These are phyloP conservation scores for Zalaria sp. DNA, from an alignment of 2,329 filamentous ascomycete genomes.

Conservation along the genomic window DNA sequence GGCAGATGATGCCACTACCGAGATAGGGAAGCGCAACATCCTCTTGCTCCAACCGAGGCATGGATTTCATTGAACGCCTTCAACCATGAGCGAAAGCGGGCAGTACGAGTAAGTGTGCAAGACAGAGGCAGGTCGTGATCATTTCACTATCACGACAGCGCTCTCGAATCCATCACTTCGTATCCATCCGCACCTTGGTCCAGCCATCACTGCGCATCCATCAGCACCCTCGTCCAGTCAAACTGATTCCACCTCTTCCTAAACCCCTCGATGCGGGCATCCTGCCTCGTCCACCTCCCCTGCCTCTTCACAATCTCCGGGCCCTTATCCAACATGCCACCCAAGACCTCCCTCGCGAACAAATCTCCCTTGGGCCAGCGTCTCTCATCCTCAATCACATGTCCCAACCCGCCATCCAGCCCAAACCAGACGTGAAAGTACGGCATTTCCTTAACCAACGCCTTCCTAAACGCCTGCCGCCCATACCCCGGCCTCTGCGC, in stretches of 20 bases:
- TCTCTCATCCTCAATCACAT: slow-evolving; percentile 75
- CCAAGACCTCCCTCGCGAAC: slow-evolving; percentile 83
- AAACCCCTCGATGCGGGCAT: slow-evolving; percentile 59
- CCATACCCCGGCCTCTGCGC: slow-evolving; percentile 53
- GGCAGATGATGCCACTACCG: no score
- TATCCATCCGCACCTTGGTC: no score
- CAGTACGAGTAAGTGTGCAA: no score
- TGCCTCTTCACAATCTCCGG: slow-evolving; percentile 80
- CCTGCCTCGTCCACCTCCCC: slow-evolving; percentile 64
- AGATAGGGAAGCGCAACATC: no score
- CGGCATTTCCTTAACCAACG: slow-evolving; percentile 86
- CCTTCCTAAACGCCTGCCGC: slow-evolving; percentile 65
- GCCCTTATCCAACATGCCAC: slow-evolving; percentile 77
- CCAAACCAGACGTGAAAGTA: slow-evolving; percentile 98
- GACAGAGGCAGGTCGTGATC: no score
- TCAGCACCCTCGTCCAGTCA: slow-evolving; percentile 64
- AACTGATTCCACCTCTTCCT: slow-evolving; percentile 80
- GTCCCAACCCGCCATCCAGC: slow-evolving; percentile 80
- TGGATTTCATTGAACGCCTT: no score
- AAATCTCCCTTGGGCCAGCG: slow-evolving; percentile 84
- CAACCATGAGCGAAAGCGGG: no score
- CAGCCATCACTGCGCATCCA: slow-evolving; percentile 23
- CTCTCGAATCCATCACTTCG: no score
- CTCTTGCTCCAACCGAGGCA: no score
- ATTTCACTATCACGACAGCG: no score